Evolutionary conservation across 2,329 filamentous ascomycete species (phyloP).

Genomic region (Rutstroemia sp.): DNA sequence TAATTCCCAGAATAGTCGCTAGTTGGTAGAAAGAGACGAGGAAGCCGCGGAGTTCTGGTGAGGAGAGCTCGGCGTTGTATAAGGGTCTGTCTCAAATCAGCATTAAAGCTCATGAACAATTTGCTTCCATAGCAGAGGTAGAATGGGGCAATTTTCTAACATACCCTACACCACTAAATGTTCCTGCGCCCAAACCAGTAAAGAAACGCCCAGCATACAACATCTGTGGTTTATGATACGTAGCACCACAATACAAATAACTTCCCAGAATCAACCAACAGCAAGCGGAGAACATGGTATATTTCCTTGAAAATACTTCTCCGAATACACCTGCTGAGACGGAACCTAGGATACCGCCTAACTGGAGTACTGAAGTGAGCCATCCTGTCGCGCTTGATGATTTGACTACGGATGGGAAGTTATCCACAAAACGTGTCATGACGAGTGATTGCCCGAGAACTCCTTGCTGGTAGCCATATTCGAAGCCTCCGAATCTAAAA

Average conservation of each 20-base stretch:
- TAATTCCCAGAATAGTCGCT: constrained; percentile 49
- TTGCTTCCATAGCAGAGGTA: neutral
- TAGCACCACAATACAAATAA: constrained; percentile 39
- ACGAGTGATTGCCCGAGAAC: constrained; percentile 46
- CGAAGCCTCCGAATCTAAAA: constrained; percentile 41
- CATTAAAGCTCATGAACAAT: neutral
- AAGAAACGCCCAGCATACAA: constrained; percentile 41
- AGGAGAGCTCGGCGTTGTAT: constrained; percentile 44
- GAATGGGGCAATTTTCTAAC: neutral
- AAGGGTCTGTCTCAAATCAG: constrained; percentile 31
- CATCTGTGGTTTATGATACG: constrained; percentile 32
- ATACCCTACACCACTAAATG: no score
- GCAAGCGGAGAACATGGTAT: constrained; percentile 44
- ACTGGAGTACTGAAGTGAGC: constrained; percentile 25
- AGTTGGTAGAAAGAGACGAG: constrained; percentile 58
- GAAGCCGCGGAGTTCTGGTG: constrained; percentile 55
- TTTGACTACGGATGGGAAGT: constrained; percentile 39
- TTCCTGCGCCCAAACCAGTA: no score
- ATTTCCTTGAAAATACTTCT: constrained; percentile 43
- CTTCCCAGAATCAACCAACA: constrained; percentile 39
- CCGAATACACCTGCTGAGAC: constrained; percentile 38
- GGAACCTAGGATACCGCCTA: constrained; percentile 37
- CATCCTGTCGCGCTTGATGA: neutral
- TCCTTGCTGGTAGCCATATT: constrained; percentile 48
- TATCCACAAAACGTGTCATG: constrained; percentile 42